A percentile compares a stretch with the other conserved stretches of the same genome.
Conservation (phyloP, 371 early-diverging fungal species). For the Mucor circinelloides region DNA sequence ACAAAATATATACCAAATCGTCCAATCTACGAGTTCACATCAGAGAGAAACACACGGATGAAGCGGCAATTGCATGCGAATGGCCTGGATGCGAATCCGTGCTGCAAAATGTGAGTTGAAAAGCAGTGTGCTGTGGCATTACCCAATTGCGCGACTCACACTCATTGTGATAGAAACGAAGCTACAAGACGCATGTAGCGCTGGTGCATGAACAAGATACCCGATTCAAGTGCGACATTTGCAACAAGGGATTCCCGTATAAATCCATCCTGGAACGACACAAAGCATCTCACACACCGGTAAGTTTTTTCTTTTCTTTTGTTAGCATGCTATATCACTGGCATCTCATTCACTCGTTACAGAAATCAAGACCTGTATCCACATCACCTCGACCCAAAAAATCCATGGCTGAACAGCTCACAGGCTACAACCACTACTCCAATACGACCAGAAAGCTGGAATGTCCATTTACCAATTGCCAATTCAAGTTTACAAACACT, state of each 20-base stretch:
- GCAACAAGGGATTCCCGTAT: conserved; percentile 55
- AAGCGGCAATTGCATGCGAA: conserved; percentile 34
- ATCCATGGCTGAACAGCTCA: conserved; percentile 22
- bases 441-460: conserved; percentile 8
- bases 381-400: conserved; percentile 5
- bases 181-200: conserved; percentile 41
- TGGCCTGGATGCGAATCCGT: conserved; percentile 51
- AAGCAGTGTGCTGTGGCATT: neutral
- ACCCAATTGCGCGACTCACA: neutral
- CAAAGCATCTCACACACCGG: conserved; percentile 28
- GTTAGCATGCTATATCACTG: no score
- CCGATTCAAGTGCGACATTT: conserved; percentile 51
- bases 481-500: conserved; percentile 17
- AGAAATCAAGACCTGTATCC: neutral
- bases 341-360: neutral
- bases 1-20: conserved; percentile 44
- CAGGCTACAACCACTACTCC: conserved; percentile 19
- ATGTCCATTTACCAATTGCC: conserved; percentile 31
- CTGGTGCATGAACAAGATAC: conserved; percentile 41
- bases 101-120: conserved; percentile 35
- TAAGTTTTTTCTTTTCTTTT: conserved; percentile 4
- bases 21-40: conserved; percentile 45
- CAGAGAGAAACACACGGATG: conserved; percentile 37
- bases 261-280: conserved; percentile 61
- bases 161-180: conserved; percentile 21